Evolutionary conservation across 768 basidiomycete genomes (phyloP), one percentile per base, ranked within the genome.

Genomic region (Suillus lakei): DNA sequence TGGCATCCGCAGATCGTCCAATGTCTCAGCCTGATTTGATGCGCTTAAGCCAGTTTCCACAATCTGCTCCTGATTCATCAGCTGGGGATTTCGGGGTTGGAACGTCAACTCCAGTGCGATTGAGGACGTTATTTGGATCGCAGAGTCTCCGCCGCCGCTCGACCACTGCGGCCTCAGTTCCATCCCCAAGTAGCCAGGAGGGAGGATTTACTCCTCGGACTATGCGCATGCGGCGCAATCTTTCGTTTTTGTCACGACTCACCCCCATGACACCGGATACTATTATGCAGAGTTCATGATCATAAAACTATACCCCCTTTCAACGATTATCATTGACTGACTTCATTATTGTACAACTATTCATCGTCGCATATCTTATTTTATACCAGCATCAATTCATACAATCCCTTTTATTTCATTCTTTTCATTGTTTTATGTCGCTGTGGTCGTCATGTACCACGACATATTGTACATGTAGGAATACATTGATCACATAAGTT

Each of bases 211-310:
- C 38, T n/a, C 65, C 61, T 41, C 67, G 64, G 62, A 69, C 68
- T 54, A 65, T 66, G 64, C 73, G 74, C 34, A 70, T 73, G 38
- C 71, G 76, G 61, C 77, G 78, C 30, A 78, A 77, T 68, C 65
- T 73, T 38, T 77, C 80, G 34, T 74, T 81, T 71, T 69, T 81
- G 63, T 77, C 77, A 64, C 74, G 75, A 67, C 63, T 81, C 69
- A 76, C 76, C 67, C 68, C 71, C 7, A 63, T 71, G 32, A 41
- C 21, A 39, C 56, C 61, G 41, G 50, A 61, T 48, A 44, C 59
- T 61, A 60, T 55, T 21, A 48, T 67, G 64, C 64, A 62, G 53
- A 53, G 60, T 58, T 60, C 67, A 62, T 60, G 63, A 61, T 54
- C 64, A 63, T 64, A 59, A 55, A 18, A 61, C 67, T 30, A 50